Conservation (phyloP, 345 rosid genomes). For the Geranium brycei region DNA sequence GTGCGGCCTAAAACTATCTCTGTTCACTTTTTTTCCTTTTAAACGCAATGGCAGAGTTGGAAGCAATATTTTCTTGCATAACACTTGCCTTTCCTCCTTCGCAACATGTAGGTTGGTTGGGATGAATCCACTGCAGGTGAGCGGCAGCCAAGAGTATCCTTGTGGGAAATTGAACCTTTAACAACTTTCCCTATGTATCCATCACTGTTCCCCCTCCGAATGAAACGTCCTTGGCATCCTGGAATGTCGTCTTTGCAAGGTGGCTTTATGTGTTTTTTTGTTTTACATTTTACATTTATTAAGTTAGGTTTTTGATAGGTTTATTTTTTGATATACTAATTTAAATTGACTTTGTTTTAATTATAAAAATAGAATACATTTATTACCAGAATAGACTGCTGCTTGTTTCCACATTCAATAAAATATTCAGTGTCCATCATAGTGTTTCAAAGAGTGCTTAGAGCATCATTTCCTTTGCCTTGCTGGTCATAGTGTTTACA, state of each 20-base stretch:
- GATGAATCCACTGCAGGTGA: slow-evolving; percentile 74
- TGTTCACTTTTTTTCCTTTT: neutral
- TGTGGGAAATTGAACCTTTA: slow-evolving; percentile 73
- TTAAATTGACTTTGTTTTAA: neutral
- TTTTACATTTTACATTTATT: too few species aligned
- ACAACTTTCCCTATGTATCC: slow-evolving; percentile 79
- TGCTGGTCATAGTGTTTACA: neutral
- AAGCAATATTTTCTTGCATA: neutral
- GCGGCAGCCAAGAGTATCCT: slow-evolving; percentile 62
- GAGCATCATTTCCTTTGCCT: neutral
- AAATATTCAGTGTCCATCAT: neutral
- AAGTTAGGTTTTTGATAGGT: too few species aligned
- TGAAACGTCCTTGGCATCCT: slow-evolving; percentile 63
- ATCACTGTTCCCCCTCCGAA: slow-evolving; percentile 57
- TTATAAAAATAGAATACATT: neutral
- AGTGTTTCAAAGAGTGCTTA: neutral
- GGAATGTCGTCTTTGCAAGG: slow-evolving; percentile 46
- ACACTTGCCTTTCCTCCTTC: neutral
- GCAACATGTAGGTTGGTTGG: slow-evolving; percentile 56
- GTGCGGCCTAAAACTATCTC: neutral
- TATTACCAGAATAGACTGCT: neutral
- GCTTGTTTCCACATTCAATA: neutral
- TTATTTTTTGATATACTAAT: neutral
- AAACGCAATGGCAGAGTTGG: neutral
- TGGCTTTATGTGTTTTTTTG: slow-evolving; percentile 12